Evolutionary conservation across 129 eudicot species (phyloP).

Genomic region (Erigeron canadensis): DNA sequence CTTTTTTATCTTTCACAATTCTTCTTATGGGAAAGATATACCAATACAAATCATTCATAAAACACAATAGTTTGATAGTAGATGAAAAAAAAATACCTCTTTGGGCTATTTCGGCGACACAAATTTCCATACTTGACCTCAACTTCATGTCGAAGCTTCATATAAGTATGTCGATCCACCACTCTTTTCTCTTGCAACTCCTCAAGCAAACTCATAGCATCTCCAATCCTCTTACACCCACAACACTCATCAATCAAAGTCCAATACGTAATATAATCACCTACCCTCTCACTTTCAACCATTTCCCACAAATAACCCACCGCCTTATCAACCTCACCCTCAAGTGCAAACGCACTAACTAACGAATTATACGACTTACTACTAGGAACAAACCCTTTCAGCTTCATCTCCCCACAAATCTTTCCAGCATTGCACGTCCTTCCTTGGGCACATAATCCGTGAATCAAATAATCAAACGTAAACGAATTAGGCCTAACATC

Average conservation of each 20-base stretch:
- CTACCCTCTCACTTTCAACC: conserved; percentile 42
- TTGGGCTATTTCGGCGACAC: conserved; percentile 21
- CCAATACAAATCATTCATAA: not conserved
- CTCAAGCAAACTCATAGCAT: conserved; percentile 57
- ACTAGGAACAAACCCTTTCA: conserved; percentile 75
- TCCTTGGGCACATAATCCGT: conserved; percentile 88
- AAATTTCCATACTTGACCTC: conserved; percentile 34
- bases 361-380: conserved; percentile 82
- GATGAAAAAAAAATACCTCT: not conserved
- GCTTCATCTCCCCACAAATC: conserved; percentile 71
- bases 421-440: conserved; percentile 75
- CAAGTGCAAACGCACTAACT: conserved; percentile 72
- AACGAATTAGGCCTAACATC: conserved; percentile 58
- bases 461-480: conserved; percentile 77
- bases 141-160: conserved; percentile 52
- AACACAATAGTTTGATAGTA: not conserved
- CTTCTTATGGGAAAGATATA: too few species aligned
- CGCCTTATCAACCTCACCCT: conserved; percentile 71
- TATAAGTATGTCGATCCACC: conserved; percentile 42
- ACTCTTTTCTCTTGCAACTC: conserved; percentile 54
- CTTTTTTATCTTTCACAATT: too few species aligned
- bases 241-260: conserved; percentile 74
- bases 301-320: conserved; percentile 73
- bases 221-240: conserved; percentile 36
- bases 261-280: conserved; percentile 64